These are phyloP conservation scores for Agaricus sinodeliciosus DNA, from an alignment of 768 basidiomycete genomes.

Conservation along the genomic window DNA sequence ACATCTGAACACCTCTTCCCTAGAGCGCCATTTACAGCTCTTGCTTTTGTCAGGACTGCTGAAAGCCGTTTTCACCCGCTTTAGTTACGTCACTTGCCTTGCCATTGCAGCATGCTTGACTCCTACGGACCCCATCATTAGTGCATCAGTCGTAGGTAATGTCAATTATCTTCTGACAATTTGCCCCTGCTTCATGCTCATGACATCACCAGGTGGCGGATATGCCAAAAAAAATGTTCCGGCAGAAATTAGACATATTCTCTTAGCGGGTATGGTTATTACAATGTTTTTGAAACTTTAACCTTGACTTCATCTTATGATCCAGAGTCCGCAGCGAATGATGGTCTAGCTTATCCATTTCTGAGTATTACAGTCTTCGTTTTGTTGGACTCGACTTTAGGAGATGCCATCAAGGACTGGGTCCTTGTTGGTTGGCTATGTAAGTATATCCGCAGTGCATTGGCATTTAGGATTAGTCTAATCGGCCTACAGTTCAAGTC, in stretches of 20 bases:
- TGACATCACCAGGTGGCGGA: conserved; percentile 45
- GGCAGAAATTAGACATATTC: conserved; percentile 65
- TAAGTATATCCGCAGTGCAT: conserved; percentile 25
- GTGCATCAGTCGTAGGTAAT: conserved; percentile 70
- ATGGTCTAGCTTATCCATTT: conserved; percentile 94
- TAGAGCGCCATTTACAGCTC: neutral
- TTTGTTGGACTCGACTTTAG: conserved; percentile 56
- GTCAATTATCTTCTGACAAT: conserved; percentile 11
- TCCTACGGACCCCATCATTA: conserved; percentile 93
- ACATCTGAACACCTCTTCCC: neutral
- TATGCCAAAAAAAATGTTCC: conserved; percentile 70
- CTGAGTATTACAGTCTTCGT: conserved; percentile 83
- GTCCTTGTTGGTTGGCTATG: conserved; percentile 80
- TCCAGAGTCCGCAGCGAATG: conserved; percentile 86
- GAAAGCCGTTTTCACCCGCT: conserved; percentile 60
- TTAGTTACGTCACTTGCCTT: conserved; percentile 70
- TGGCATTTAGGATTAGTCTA: neutral
- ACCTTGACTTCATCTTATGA: neutral
- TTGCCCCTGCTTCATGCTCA: neutral
- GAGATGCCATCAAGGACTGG: conserved; percentile 76
- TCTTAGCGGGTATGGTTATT: conserved; percentile 44
- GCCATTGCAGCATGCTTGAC: conserved; percentile 88
- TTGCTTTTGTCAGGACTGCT: conserved; percentile 44
- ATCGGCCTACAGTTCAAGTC: neutral
- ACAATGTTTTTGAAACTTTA: neutral